Conservation (phyloP, 768 basidiomycete genomes). For the Lentinula aciculospora region DNA sequence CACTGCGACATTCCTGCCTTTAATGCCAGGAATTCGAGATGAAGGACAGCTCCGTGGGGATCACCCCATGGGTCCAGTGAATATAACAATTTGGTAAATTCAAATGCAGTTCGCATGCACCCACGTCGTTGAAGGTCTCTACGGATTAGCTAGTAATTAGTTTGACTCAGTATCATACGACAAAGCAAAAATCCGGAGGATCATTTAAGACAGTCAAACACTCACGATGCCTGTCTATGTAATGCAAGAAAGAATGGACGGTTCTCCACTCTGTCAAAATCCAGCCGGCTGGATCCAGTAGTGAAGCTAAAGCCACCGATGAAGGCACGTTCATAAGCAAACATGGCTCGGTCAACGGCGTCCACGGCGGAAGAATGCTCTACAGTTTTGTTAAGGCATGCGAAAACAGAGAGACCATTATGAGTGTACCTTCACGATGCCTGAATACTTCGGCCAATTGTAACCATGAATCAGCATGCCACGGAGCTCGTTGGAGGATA, state of each 20-base stretch:
- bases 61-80: slow-evolving; percentile 84
- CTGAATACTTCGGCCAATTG: slow-evolving; percentile 82
- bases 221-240: slow-evolving; percentile 74
- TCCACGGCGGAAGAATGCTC: slow-evolving; percentile 84
- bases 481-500: slow-evolving; percentile 72
- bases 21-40: slow-evolving; percentile 81
- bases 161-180: background rate
- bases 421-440: slow-evolving; percentile 73
- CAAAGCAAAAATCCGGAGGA: background rate
- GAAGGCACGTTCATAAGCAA: slow-evolving; percentile 89
- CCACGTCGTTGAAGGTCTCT: slow-evolving; percentile 89
- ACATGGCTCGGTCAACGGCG: slow-evolving; percentile 87
- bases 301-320: slow-evolving; percentile 84
- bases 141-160: background rate
- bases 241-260: slow-evolving; percentile 88
- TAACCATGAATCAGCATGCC: slow-evolving; percentile 90
- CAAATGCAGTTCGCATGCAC: slow-evolving; percentile 84
- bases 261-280: slow-evolving; percentile 89
- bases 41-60: slow-evolving; percentile 79
- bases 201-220: slow-evolving; percentile 17
- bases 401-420: background rate
- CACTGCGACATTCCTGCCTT: slow-evolving; percentile 78
- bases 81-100: slow-evolving; percentile 82
- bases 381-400: slow-evolving; percentile 18
- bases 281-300: slow-evolving; percentile 73